Conservation (phyloP, 2,329 filamentous ascomycete genomes). For the Neurospora crassa region DNA sequence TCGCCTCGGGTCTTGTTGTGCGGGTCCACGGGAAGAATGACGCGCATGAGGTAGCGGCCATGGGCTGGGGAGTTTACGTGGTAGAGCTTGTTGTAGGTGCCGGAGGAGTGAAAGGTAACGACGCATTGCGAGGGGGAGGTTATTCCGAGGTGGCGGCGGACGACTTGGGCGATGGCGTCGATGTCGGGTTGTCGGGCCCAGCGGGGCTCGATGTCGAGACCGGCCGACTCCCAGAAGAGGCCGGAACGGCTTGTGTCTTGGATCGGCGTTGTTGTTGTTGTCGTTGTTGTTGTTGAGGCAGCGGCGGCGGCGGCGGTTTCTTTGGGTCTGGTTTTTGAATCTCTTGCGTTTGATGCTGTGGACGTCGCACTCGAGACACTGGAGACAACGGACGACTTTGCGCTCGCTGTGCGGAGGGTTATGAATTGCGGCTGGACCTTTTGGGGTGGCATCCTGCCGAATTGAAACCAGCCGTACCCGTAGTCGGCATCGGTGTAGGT, state of each 20-base stretch:
- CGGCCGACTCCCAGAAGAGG: constrained; percentile 16
- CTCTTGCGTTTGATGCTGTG: not conserved
- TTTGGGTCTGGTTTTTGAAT: not conserved
- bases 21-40: constrained; percentile 21
- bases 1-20: constrained; percentile 21
- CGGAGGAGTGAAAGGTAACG: constrained; percentile 18
- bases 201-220: constrained; percentile 14
- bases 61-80: constrained; percentile 9
- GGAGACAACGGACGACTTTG: not conserved
- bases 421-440: not conserved
- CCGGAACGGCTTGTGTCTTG: constrained; percentile 14
- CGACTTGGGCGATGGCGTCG: constrained; percentile 16
- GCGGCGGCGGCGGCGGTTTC: not conserved
- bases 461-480: not conserved
- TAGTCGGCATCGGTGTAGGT: not conserved
- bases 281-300: not conserved
- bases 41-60: constrained; percentile 15
- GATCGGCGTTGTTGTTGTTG: not conserved
- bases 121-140: constrained; percentile 11
- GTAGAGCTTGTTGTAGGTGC: constrained; percentile 24
- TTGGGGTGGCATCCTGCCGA: not conserved
- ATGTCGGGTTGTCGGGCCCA: constrained; percentile 19
- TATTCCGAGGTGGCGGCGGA: constrained; percentile 17
- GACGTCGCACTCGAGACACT: not conserved
- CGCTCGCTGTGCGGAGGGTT: not conserved